Conservation (phyloP, 768 basidiomycete species). For the Hypholoma fasciculare region DNA sequence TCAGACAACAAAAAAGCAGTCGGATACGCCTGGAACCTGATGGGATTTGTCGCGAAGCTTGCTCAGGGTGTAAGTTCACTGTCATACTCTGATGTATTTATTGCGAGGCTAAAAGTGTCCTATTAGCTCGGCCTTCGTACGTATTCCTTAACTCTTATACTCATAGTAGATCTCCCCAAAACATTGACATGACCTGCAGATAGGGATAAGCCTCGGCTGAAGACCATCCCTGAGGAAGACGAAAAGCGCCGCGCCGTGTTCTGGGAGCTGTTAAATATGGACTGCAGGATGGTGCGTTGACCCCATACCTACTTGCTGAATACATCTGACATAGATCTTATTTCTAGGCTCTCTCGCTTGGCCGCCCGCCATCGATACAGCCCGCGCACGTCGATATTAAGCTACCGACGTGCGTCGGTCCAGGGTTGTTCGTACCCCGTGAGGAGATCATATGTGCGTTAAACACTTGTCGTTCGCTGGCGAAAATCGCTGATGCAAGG, state of each 20-base stretch:
- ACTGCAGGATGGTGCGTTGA: conserved; percentile 58
- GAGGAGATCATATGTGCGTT: conserved; percentile 52
- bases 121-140: conserved; percentile 66
- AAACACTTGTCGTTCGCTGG: conserved; percentile 13
- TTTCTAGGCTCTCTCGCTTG: conserved; percentile 63
- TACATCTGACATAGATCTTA: neutral
- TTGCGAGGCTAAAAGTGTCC: neutral
- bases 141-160: conserved; percentile 24
- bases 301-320: neutral
- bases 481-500: neutral
- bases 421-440: conserved; percentile 46
- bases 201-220: conserved; percentile 63
- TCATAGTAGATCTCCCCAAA: conserved; percentile 2
- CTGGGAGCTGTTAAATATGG: conserved; percentile 75
- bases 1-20: conserved; percentile 74
- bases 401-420: conserved; percentile 49
- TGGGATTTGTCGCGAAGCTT: conserved; percentile 73
- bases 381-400: conserved; percentile 66
- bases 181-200: conserved; percentile 38
- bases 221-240: conserved; percentile 70
- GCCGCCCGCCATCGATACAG: conserved; percentile 69
- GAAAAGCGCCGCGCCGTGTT: conserved; percentile 69
- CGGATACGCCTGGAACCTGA: conserved; percentile 74
- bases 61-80: conserved; percentile 62
- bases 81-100: neutral